Percentiles rank a stretch among this genome's conserved stretches.
phyloP scores from a whole-genome alignment of 306 rosid genomes.

The Gynostemma pentaphyllum region DNA sequence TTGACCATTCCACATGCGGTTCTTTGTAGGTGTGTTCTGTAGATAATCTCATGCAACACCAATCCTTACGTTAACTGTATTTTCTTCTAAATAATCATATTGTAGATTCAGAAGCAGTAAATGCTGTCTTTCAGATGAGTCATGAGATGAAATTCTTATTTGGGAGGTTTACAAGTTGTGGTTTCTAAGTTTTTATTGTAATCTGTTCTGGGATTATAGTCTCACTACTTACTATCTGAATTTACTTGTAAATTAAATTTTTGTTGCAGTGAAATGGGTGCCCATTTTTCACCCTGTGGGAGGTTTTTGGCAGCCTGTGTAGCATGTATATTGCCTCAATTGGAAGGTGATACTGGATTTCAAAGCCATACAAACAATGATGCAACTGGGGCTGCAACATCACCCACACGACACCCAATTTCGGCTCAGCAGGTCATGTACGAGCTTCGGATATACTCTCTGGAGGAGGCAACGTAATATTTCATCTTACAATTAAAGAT shows the following conservation, averaged over 20 bases:
- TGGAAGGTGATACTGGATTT: slow-evolving; percentile 75
- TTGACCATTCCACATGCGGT: slow-evolving; percentile 82
- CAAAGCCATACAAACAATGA: slow-evolving; percentile 58
- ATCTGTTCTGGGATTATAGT: not conserved
- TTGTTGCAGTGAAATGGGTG: slow-evolving; percentile 97
- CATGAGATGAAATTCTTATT: not conserved
- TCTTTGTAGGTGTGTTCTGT: slow-evolving; percentile 71
- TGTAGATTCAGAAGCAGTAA: not conserved
- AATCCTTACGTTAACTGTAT: not conserved
- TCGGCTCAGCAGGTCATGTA: slow-evolving; percentile 87
- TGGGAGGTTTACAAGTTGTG: not conserved
- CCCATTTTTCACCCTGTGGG: slow-evolving; percentile 99
- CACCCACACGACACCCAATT: slow-evolving; percentile 94
- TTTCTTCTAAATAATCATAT: not conserved
- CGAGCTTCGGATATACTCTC: slow-evolving; percentile 91
- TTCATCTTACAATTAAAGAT: slow-evolving; percentile 3
- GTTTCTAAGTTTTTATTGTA: not conserved
- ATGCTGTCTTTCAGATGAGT: not conserved
- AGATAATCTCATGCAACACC: not conserved
- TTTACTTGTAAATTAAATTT: slow-evolving; percentile 6
- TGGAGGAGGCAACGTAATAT: slow-evolving; percentile 82
- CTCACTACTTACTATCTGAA: not conserved
- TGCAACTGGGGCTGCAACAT: slow-evolving; percentile 52
- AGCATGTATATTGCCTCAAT: slow-evolving; percentile 82
- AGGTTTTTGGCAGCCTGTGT: slow-evolving; percentile 97